A percentile compares a stretch with the other conserved stretches of the same genome.
phyloP scores from a whole-genome alignment of 2,329 filamentous ascomycete genomes.

The Monosporascus sp. region DNA sequence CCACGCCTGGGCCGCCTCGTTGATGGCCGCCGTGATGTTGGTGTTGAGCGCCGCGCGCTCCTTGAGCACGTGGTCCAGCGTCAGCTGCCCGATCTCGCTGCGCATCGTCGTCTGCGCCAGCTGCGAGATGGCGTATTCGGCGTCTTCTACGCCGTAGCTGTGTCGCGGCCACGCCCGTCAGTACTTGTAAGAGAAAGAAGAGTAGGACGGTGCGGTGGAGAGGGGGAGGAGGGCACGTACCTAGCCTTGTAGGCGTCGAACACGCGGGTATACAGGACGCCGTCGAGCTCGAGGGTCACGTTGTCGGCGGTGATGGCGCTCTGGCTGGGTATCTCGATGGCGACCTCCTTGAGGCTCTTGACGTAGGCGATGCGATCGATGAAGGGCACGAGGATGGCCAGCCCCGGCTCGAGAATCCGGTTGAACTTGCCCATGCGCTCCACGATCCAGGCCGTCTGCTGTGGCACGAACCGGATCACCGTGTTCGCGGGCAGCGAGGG shows the following conservation, averaged over 20 bases:
- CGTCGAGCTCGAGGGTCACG: conserved; percentile 92
- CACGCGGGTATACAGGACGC: conserved; percentile 89
- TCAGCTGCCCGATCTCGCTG: conserved; percentile 93
- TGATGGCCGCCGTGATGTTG: conserved; percentile 98
- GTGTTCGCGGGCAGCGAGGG: conserved; percentile 83
- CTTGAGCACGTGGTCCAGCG: conserved; percentile 94
- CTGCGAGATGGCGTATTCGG: conserved; percentile 97
- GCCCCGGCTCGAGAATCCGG: conserved; percentile 84
- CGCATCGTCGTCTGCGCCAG: conserved; percentile 99
- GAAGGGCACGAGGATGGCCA: conserved; percentile 84
- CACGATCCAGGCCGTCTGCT: conserved; percentile 99
- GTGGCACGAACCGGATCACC: conserved; percentile 92
- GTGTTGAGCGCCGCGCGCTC: conserved; percentile 93
- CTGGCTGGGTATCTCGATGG: conserved; percentile 95
- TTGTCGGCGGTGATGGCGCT: conserved; percentile 98
- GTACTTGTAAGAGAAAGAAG: not conserved
- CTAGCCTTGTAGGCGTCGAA: conserved; percentile 98
- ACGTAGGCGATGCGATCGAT: conserved; percentile 97
- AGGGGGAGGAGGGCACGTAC: conserved; percentile 39
- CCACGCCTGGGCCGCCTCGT: conserved; percentile 95
- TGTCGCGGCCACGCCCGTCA: conserved; percentile 2
- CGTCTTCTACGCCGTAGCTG: conserved; percentile 96
- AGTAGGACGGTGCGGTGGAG: not conserved
- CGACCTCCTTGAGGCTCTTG: conserved; percentile 92
- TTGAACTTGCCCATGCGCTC: conserved; percentile 99